Evolutionary conservation across 148 eudicot genomes (phyloP).

Genomic region (Cornus florida): DNA sequence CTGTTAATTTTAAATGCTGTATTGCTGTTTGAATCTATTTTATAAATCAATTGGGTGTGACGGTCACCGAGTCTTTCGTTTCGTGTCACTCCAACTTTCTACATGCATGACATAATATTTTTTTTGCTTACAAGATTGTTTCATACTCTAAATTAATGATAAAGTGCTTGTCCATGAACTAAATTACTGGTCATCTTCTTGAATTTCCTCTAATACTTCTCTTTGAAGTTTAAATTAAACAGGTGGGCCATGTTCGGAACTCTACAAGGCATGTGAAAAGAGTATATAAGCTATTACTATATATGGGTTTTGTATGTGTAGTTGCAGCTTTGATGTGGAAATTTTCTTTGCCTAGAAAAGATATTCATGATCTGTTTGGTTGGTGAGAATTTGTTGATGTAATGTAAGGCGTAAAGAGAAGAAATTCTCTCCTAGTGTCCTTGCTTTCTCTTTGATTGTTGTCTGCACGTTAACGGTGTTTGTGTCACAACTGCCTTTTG

Average conservation of each 20-base stretch:
- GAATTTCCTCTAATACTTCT: not conserved
- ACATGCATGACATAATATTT: not conserved
- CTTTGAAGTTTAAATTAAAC: not conserved
- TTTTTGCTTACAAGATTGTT: not conserved
- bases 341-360: not conserved
- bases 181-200: not conserved
- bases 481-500: no score
- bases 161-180: not conserved
- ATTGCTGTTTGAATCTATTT: not conserved
- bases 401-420: not conserved
- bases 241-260: not conserved
- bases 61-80: not conserved
- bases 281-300: no score
- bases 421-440: not conserved
- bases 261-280: no score
- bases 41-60: not conserved
- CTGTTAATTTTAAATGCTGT: not conserved
- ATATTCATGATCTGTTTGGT: not conserved
- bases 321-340: not conserved
- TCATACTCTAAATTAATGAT: not conserved
- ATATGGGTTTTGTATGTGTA: not conserved
- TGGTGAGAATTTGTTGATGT: not conserved
- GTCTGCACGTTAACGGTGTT: conserved; percentile 2
- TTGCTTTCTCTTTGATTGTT: conserved; percentile 5
- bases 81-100: not conserved